Conservation (phyloP, 2,329 filamentous ascomycete species). For the Venturia asperata region DNA sequence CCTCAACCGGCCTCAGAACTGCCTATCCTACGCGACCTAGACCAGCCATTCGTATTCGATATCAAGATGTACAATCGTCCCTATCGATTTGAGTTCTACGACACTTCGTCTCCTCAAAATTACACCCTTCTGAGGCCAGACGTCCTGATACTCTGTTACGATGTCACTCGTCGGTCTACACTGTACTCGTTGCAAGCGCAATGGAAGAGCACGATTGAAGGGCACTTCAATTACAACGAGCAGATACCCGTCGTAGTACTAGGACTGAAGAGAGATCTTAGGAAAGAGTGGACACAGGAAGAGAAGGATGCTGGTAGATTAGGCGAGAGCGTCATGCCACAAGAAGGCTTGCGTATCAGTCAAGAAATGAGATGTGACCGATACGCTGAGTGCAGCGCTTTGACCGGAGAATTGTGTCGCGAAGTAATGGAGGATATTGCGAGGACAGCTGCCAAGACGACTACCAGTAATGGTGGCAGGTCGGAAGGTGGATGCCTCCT, state of each 20-base stretch:
- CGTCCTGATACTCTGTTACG: slow-evolving; percentile 53
- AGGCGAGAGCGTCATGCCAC: slow-evolving; percentile 42
- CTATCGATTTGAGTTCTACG: slow-evolving; percentile 50
- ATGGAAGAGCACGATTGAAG: slow-evolving; percentile 41
- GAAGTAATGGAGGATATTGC: slow-evolving; percentile 57
- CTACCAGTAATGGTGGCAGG: slow-evolving; percentile 47
- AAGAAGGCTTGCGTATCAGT: slow-evolving; percentile 44
- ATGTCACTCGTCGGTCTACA: slow-evolving; percentile 47
- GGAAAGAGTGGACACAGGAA: slow-evolving; percentile 37
- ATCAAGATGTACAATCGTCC: slow-evolving; percentile 50
- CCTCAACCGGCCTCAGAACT: slow-evolving; percentile 31
- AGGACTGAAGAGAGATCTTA: slow-evolving; percentile 52
- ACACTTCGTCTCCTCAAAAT: slow-evolving; percentile 50
- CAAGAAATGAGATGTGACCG: slow-evolving; percentile 54
- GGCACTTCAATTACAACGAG: slow-evolving; percentile 47
- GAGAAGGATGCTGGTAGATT: slow-evolving; percentile 25
- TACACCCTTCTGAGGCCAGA: slow-evolving; percentile 49
- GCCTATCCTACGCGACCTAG: slow-evolving; percentile 44
- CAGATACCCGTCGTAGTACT: slow-evolving; percentile 51
- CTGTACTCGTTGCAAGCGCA: slow-evolving; percentile 41
- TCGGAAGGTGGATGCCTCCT: slow-evolving; percentile 22
- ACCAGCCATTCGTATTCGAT: slow-evolving; percentile 54
- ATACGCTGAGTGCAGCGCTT: slow-evolving; percentile 56
- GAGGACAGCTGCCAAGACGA: slow-evolving; percentile 51
- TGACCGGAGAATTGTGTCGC: slow-evolving; percentile 52